A percentile compares a stretch with the other conserved stretches of the same genome.
Conservation (phyloP, 768 basidiomycete species). For the Tubosaeta brunneosetosa region DNA sequence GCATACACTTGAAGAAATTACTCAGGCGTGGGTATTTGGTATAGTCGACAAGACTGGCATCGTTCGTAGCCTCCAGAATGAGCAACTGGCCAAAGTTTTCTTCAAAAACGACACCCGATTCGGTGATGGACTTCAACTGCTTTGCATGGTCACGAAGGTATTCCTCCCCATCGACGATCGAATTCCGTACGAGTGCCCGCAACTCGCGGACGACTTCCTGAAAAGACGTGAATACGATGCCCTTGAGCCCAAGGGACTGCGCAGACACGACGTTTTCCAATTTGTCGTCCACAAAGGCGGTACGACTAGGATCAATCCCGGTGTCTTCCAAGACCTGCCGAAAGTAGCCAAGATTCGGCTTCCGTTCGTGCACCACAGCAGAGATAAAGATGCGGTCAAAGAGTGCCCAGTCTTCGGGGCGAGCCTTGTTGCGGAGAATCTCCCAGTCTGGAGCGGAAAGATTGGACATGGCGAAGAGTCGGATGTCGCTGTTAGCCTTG, state of each 20-base stretch:
- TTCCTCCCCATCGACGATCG: background rate
- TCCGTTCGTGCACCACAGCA: conserved; percentile 13
- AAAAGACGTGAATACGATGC: no score
- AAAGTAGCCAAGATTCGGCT: conserved; percentile 20
- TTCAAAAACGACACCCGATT: conserved; percentile 12
- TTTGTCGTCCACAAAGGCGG: conserved; percentile 20
- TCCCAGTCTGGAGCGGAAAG: no score
- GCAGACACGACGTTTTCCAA: conserved; percentile 20
- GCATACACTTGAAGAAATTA: conserved; percentile 18
- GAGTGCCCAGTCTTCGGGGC: conserved; percentile 14
- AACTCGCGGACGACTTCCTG: no score
- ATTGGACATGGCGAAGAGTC: conserved; percentile 3
- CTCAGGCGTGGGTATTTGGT: conserved; percentile 14
- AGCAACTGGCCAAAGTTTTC: conserved; percentile 20
- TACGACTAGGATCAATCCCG: conserved; percentile 16
- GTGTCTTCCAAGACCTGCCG: conserved; percentile 12
- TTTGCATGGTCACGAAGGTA: conserved; percentile 6
- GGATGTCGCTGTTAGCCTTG: background rate
- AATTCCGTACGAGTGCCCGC: no score
- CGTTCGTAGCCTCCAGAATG: conserved; percentile 14
- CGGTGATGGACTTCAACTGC: conserved; percentile 16
- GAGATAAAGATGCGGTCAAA: conserved; percentile 21
- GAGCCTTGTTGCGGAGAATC: conserved; percentile 10
- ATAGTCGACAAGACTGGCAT: conserved; percentile 17
- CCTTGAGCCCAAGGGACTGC: conserved; percentile 17